phyloP scores from a whole-genome alignment of 352 stramenopile species.

The Thraustotheca clavata region DNA sequence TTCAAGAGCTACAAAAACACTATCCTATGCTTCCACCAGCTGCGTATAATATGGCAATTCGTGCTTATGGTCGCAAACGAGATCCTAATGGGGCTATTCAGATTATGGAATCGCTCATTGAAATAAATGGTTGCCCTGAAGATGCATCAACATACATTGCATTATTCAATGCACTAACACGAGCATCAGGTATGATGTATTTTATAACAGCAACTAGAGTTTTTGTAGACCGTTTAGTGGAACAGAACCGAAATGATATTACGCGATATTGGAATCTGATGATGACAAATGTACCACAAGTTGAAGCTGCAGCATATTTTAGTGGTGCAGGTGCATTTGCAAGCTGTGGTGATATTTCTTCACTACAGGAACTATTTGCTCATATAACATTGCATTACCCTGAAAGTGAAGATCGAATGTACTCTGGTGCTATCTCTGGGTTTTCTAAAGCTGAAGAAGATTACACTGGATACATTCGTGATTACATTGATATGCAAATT shows the following conservation, averaged over 20 bases:
- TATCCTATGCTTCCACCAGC: slow-evolving; percentile 37
- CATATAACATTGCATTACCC: slow-evolving; percentile 33
- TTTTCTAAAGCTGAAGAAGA: slow-evolving; percentile 66
- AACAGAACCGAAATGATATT: slow-evolving; percentile 42
- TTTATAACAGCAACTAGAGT: not conserved
- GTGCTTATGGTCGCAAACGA: slow-evolving; percentile 49
- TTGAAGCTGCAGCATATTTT: slow-evolving; percentile 64
- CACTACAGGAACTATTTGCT: slow-evolving; percentile 48
- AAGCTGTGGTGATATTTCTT: slow-evolving; percentile 55
- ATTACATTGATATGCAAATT: slow-evolving; percentile 49
- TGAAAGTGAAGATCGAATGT: slow-evolving; percentile 41
- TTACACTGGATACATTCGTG: slow-evolving; percentile 50
- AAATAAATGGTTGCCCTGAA: slow-evolving; percentile 28
- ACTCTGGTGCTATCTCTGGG: slow-evolving; percentile 70
- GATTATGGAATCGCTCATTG: slow-evolving; percentile 60
- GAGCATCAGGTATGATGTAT: too few relatives aligned
- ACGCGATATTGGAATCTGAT: slow-evolving; percentile 76
- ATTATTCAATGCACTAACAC: slow-evolving; percentile 71
- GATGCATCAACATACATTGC: slow-evolving; percentile 48
- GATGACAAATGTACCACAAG: slow-evolving; percentile 45
- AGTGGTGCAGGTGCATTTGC: slow-evolving; percentile 73
- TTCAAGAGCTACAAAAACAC: slow-evolving; percentile 44
- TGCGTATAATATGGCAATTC: slow-evolving; percentile 58
- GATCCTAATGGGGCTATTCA: slow-evolving; percentile 51
- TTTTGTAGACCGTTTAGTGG: slow-evolving; percentile 17